Percentiles rank a stretch among this genome's conserved stretches.
Conservation (phyloP, 495 filamentous ascomycete genomes). For the Parathielavia appendiculata region DNA sequence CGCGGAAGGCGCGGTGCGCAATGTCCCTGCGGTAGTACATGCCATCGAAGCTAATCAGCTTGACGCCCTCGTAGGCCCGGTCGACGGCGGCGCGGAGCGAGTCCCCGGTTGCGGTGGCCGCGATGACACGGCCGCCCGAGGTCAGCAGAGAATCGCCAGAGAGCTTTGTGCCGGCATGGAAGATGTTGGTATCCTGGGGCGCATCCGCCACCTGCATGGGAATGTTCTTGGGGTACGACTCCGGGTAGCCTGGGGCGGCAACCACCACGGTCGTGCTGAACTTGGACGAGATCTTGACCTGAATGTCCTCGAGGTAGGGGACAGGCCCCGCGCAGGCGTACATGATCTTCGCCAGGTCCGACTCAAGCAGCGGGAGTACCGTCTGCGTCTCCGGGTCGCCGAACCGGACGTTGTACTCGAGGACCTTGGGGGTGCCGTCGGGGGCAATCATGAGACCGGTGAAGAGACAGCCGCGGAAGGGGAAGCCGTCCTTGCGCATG, state of each 20-base stretch:
- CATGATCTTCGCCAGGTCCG: slow-evolving; percentile 88
- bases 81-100: slow-evolving; percentile 71
- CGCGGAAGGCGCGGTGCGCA: slow-evolving; percentile 62
- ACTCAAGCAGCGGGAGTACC: slow-evolving; percentile 76
- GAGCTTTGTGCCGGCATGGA: slow-evolving; percentile 86
- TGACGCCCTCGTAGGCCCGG: slow-evolving; percentile 76
- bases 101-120: slow-evolving; percentile 72
- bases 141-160: slow-evolving; percentile 59
- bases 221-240: slow-evolving; percentile 74
- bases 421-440: slow-evolving; percentile 68
- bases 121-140: slow-evolving; percentile 86
- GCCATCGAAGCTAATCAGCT: slow-evolving; percentile 73
- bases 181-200: slow-evolving; percentile 59
- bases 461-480: slow-evolving; percentile 84
- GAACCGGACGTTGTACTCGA: slow-evolving; percentile 97
- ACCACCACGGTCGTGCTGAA: slow-evolving; percentile 90
- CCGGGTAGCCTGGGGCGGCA: slow-evolving; percentile 92
- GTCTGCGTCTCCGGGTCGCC: slow-evolving; percentile 97
- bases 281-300: slow-evolving; percentile 59
- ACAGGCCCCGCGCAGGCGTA: slow-evolving; percentile 72
- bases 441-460: slow-evolving; percentile 95
- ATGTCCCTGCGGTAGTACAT: slow-evolving; percentile 96
- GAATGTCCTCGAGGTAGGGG: slow-evolving; percentile 64
- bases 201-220: slow-evolving; percentile 54
- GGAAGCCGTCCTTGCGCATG: slow-evolving; percentile 72